Percentiles rank a stretch among this genome's conserved stretches.
These are phyloP conservation scores for Colletotrichum tabaci DNA, from an alignment of 2,329 filamentous ascomycete genomes.

Conservation along the genomic window DNA sequence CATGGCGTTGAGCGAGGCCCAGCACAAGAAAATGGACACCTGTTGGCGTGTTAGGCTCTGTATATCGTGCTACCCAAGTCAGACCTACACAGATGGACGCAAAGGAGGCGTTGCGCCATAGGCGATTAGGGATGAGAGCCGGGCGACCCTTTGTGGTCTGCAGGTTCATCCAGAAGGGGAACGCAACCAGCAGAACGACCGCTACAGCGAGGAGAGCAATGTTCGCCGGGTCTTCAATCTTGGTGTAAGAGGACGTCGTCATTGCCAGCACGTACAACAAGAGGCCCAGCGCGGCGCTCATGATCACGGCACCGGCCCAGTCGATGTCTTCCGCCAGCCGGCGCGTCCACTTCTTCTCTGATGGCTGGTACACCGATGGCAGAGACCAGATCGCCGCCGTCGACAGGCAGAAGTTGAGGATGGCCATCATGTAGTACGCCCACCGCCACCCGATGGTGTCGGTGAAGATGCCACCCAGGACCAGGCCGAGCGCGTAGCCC, in stretches of 20 bases:
- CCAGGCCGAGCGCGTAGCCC: conserved; percentile 64
- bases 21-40: conserved; percentile 62
- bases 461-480: conserved; percentile 65
- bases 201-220: conserved; percentile 62
- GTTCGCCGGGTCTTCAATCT: conserved; percentile 58
- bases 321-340: conserved; percentile 61
- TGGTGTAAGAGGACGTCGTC: conserved; percentile 55
- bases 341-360: conserved; percentile 47
- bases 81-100: conserved; percentile 62
- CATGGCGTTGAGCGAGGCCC: conserved; percentile 62
- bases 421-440: conserved; percentile 58
- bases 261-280: conserved; percentile 66
- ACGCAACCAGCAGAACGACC: conserved; percentile 60
- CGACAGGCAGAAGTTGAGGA: conserved; percentile 55
- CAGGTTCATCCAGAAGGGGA: conserved; percentile 68
- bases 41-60: background rate
- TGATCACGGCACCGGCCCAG: conserved; percentile 65
- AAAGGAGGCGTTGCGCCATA: conserved; percentile 72
- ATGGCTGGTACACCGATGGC: conserved; percentile 46
- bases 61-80: background rate
- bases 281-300: conserved; percentile 62
- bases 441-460: conserved; percentile 64
- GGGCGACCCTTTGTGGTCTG: conserved; percentile 63
- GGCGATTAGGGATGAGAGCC: conserved; percentile 72
- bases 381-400: conserved; percentile 55